phyloP scores from a whole-genome alignment of 2,329 filamentous ascomycete species.

The Aspergillus ustus region DNA sequence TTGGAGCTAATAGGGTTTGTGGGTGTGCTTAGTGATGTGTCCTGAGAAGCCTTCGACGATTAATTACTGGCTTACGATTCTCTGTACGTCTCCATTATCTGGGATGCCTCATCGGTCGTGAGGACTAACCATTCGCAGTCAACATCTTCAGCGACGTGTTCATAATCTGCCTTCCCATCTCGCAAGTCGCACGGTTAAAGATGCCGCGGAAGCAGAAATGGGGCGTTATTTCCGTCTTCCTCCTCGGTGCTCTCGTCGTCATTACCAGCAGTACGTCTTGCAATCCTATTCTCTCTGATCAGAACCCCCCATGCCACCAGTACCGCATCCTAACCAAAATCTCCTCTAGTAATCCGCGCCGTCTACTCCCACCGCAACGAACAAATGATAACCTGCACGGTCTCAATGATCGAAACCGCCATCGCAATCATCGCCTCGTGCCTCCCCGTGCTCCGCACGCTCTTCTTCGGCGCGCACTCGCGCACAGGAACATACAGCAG shows the following conservation, averaged over 20 bases:
- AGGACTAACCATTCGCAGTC: conserved; percentile 17
- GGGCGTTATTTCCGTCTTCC: conserved; percentile 26
- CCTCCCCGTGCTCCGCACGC: conserved; percentile 24
- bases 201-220: conserved; percentile 26
- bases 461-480: conserved; percentile 31
- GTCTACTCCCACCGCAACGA: conserved; percentile 26
- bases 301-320: too few relatives aligned
- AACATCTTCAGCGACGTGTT: conserved; percentile 28
- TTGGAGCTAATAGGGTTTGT: background rate
- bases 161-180: conserved; percentile 29
- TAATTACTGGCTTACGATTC: conserved; percentile 28
- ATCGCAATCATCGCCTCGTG: conserved; percentile 28
- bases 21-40: conserved; percentile 21
- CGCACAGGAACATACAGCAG: conserved; percentile 27
- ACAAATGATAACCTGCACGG: conserved; percentile 32
- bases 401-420: conserved; percentile 29
- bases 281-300: too few relatives aligned
- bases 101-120: too few relatives aligned
- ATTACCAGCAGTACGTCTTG: conserved; percentile 29
- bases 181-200: conserved; percentile 24
- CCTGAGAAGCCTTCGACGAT: conserved; percentile 18
- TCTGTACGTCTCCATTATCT: conserved; percentile 18
- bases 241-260: conserved; percentile 24
- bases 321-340: background rate
- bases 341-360: conserved; percentile 25